Evolutionary conservation across 2,329 filamentous ascomycete genomes (phyloP).

Genomic region (Boeremia exigua): DNA sequence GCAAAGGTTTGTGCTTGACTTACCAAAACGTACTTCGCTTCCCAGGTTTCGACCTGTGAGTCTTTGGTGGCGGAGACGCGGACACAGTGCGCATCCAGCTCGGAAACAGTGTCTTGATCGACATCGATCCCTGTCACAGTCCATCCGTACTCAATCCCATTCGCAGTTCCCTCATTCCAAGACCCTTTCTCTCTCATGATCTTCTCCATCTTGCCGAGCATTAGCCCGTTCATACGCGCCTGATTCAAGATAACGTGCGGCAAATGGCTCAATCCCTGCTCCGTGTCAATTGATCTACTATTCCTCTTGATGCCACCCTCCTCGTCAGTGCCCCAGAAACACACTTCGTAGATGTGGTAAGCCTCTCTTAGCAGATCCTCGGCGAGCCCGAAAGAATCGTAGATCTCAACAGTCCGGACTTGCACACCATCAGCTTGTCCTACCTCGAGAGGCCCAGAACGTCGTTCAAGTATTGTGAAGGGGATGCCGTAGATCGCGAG

Average conservation of each 20-base stretch:
- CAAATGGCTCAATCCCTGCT: constrained; percentile 66
- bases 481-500: constrained; percentile 63
- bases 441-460: constrained; percentile 59
- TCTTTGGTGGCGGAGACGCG: constrained; percentile 43
- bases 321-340: constrained; percentile 52
- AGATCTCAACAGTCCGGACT: constrained; percentile 73
- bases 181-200: constrained; percentile 33
- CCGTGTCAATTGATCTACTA: constrained; percentile 60
- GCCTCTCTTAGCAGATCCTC: constrained; percentile 68
- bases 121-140: constrained; percentile 60
- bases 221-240: constrained; percentile 68
- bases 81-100: constrained; percentile 39
- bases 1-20: constrained; percentile 3
- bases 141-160: constrained; percentile 62
- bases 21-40: constrained; percentile 49
- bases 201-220: constrained; percentile 60
- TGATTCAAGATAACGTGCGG: constrained; percentile 75
- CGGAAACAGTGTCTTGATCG: constrained; percentile 49
- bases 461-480: constrained; percentile 65
- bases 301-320: constrained; percentile 51
- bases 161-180: constrained; percentile 28
- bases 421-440: constrained; percentile 72
- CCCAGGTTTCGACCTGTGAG: constrained; percentile 36
- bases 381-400: constrained; percentile 72
- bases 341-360: constrained; percentile 71